Evolutionary conservation across 495 filamentous ascomycete species (phyloP).

Genomic region (Hypoxylon subgilvum): DNA sequence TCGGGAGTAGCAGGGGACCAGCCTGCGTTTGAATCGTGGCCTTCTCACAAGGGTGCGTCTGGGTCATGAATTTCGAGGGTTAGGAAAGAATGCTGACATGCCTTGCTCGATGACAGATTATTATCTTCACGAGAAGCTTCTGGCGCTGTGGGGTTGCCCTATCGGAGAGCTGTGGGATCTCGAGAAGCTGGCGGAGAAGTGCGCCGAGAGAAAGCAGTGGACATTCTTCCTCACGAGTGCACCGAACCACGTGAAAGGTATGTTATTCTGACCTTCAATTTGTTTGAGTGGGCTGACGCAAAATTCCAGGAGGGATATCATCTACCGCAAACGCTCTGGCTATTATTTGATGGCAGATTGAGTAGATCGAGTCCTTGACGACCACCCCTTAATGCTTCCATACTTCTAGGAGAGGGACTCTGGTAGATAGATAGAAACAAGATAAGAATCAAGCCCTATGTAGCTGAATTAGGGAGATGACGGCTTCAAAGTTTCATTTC

Average conservation of each 20-base stretch:
- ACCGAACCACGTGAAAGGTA: slow-evolving; percentile 55
- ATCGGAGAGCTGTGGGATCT: slow-evolving; percentile 64
- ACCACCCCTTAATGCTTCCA: background rate
- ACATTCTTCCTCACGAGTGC: slow-evolving; percentile 67
- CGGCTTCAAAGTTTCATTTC: no score
- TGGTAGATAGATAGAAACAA: no score
- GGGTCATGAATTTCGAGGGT: slow-evolving; percentile 63
- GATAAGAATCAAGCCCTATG: background rate
- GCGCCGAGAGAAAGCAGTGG: slow-evolving; percentile 59
- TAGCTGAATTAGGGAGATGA: background rate
- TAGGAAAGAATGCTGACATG: slow-evolving; percentile 58
- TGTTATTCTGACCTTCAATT: slow-evolving; percentile 30
- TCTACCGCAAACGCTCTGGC: slow-evolving; percentile 47
- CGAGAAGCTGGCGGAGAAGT: slow-evolving; percentile 52
- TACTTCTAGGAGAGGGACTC: background rate
- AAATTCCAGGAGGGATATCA: slow-evolving; percentile 37
- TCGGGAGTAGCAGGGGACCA: slow-evolving; percentile 66
- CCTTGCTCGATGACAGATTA: slow-evolving; percentile 55
- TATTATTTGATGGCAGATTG: slow-evolving; percentile 46
- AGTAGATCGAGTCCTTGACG: background rate
- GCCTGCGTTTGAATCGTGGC: slow-evolving; percentile 68
- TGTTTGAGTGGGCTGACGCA: slow-evolving; percentile 50
- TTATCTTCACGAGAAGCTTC: slow-evolving; percentile 64
- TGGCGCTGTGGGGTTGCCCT: slow-evolving; percentile 66
- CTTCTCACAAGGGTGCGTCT: slow-evolving; percentile 55